Percentiles rank a stretch among this genome's conserved stretches.
These are phyloP conservation scores for Aspergillus nanangensis DNA, from an alignment of 495 filamentous ascomycete species.

Conservation along the genomic window DNA sequence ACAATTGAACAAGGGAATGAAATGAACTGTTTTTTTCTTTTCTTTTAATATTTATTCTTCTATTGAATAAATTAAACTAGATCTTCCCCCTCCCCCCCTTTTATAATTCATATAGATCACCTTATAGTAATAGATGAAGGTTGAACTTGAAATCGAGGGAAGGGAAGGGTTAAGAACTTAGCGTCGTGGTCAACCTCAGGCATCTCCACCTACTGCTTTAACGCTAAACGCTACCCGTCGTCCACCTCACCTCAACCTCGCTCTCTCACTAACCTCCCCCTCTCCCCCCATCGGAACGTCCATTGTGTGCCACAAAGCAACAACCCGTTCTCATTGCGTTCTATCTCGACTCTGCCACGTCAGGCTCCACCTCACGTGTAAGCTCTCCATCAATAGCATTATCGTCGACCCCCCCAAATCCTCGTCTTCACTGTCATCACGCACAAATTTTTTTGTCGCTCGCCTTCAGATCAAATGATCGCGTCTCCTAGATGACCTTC, in stretches of 20 bases:
- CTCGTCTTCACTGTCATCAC: conserved; percentile 20
- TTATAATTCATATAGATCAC: too few species aligned
- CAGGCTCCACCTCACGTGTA: conserved; percentile 8
- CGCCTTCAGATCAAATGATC: conserved; percentile 52
- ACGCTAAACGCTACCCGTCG: too few species aligned
- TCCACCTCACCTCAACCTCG: conserved; percentile 16
- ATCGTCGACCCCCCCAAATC: conserved; percentile 1
- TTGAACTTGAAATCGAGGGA: neutral
- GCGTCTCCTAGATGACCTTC: conserved; percentile 62
- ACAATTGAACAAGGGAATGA: too few species aligned
- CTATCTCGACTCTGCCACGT: conserved; percentile 10
- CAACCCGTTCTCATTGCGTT: conserved; percentile 19
- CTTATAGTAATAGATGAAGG: neutral
- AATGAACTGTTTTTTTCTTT: too few species aligned
- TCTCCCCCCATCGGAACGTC: conserved; percentile 20
- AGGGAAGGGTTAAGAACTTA: neutral
- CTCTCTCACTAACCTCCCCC: conserved; percentile 14
- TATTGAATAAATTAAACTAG: too few species aligned
- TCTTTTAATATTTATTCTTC: too few species aligned
- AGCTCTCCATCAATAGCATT: conserved; percentile 1
- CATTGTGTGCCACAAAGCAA: conserved; percentile 26
- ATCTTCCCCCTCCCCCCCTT: too few species aligned
- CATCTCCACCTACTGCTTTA: conserved; percentile 12
- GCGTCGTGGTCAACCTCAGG: conserved; percentile 18
- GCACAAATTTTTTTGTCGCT: conserved; percentile 38